phyloP scores from a whole-genome alignment of 2,329 filamentous ascomycete species.

The Massarina eburnea region DNA sequence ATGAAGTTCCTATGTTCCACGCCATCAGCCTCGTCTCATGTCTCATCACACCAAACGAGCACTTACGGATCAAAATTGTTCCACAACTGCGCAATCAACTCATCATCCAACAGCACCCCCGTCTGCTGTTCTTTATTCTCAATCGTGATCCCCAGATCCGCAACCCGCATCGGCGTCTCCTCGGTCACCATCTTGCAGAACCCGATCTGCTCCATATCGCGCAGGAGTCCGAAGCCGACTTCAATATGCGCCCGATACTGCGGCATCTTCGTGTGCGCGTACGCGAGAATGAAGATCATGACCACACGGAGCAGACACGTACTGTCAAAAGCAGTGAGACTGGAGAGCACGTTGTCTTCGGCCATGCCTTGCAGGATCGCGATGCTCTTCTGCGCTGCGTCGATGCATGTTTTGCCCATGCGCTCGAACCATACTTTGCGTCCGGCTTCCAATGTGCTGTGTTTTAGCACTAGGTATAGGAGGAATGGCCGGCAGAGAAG shows the following conservation, averaged over 20 bases:
- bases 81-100: slow-evolving; percentile 34
- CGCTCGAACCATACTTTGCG: slow-evolving; percentile 38
- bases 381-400: slow-evolving; percentile 33
- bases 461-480: slow-evolving; percentile 35
- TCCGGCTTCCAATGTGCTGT: slow-evolving; percentile 22
- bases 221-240: slow-evolving; percentile 22
- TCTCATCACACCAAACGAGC: background rate
- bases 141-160: slow-evolving; percentile 30
- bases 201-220: slow-evolving; percentile 36
- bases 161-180: slow-evolving; percentile 35
- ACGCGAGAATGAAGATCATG: slow-evolving; percentile 41
- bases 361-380: slow-evolving; percentile 34
- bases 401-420: slow-evolving; percentile 37
- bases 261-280: slow-evolving; percentile 28
- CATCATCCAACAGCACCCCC: slow-evolving; percentile 28
- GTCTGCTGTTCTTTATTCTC: slow-evolving; percentile 9
- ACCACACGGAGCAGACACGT: slow-evolving; percentile 36
- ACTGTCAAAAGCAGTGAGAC: slow-evolving; percentile 39
- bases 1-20: slow-evolving; percentile 25
- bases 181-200: slow-evolving; percentile 39
- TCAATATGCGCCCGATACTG: slow-evolving; percentile 32
- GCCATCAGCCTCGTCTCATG: background rate
- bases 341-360: slow-evolving; percentile 26
- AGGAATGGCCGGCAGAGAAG: slow-evolving; percentile 39
- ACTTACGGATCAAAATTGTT: slow-evolving; percentile 36